Base-by-base conservation (phyloP, 345 rosid genomes). In the Mangifera indica region DNA sequence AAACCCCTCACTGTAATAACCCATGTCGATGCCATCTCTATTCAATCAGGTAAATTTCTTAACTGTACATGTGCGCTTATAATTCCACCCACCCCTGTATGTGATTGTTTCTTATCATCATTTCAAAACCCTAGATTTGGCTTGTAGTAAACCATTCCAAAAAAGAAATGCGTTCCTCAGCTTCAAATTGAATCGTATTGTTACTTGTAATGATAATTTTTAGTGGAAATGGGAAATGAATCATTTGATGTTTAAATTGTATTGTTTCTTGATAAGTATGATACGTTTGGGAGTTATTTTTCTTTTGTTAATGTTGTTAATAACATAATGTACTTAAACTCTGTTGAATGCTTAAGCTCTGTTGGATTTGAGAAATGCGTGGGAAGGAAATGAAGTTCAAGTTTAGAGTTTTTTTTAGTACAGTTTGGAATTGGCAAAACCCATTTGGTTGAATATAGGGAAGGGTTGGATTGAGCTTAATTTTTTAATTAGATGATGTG, bases 41-140 rank as follows among this genome's bases (percentile, higher is more conserved):
- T 4, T 66, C 56, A 53, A 67, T 32, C 60, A 67, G 60, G 61
- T 67, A 53, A 53, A 21, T 18, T 57, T 32, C 26, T 29, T 18
- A 20, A 10, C 15, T 56, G 24, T 46, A 4, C 7, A 14, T 5
- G 1, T 18, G 20, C 15, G 10, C 7, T 49, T 66, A 29, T 7
- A 20, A 11, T n/a, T 42, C 8, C 18, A n/a, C 46, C 1, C 15
- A 24, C 17, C 0, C 0, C 10, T 5, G 22, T 3, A 7, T 57
- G 14, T 25, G 34, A 3, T 62, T 62, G 32, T 42, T 63, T 9
- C 11, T 20, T 63, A 34, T 42, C 24, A 12, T 8, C 12, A 42
- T 20, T 49, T 49, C 24, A 48, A 66, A 66, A 2, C 69, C 69
- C 44, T 7, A 66, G 57, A 11, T 66, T 66, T 48, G 56, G 56